phyloP scores from a whole-genome alignment of 163 green algal genomes.

The Volvox carteri region DNA sequence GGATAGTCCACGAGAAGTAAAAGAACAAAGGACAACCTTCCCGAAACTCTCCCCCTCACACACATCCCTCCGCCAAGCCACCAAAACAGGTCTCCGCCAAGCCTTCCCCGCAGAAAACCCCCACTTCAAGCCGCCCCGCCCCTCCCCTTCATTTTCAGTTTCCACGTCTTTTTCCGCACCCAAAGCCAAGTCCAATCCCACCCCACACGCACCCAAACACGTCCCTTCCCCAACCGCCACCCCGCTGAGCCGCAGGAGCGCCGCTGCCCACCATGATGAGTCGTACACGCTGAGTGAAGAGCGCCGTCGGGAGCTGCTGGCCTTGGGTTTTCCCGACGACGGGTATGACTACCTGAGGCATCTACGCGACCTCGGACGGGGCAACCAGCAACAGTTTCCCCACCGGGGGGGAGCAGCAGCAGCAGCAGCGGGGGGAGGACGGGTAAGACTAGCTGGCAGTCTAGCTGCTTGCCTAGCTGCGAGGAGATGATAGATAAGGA shows the following conservation, averaged over 20 bases:
- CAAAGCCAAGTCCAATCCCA: too few species aligned
- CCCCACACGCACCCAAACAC: too few species aligned
- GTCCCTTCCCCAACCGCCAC: background rate
- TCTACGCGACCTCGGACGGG: conserved; percentile 74
- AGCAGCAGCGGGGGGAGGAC: too few species aligned
- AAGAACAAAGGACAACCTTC: too few species aligned
- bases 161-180: background rate
- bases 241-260: background rate
- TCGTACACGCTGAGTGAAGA: conserved; percentile 71
- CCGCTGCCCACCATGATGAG: conserved; percentile 69
- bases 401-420: too few species aligned
- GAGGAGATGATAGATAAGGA: too few species aligned
- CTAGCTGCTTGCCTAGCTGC: too few species aligned
- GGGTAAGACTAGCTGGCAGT: too few species aligned
- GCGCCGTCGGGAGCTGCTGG: conserved; percentile 86
- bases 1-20: too few species aligned
- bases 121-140: background rate
- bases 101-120: background rate
- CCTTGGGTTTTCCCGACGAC: conserved; percentile 92
- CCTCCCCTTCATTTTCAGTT: background rate
- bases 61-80: background rate
- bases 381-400: too few species aligned
- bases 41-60: too few species aligned
- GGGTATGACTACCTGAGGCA: conserved; percentile 97
- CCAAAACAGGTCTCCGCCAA: background rate